phyloP scores from a whole-genome alignment of 2,329 filamentous ascomycete genomes.

The Microdochium trichocladiopsis region DNA sequence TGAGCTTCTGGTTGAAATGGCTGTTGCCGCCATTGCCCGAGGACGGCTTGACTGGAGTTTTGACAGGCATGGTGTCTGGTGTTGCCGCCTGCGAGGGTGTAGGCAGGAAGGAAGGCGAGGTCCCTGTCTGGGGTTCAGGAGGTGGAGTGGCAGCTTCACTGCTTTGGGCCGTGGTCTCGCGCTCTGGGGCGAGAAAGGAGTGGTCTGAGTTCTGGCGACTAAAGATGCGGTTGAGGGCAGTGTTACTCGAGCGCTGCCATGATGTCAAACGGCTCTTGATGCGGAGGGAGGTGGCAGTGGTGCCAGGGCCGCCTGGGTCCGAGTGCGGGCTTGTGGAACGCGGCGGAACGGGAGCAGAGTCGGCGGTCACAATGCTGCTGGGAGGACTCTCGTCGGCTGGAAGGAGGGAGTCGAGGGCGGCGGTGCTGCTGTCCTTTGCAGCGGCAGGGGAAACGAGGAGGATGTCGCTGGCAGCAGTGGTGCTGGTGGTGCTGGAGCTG shows the following conservation, averaged over 20 bases:
- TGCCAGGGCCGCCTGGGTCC: slow-evolving; percentile 9
- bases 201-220: background rate
- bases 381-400: background rate
- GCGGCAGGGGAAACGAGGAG: background rate
- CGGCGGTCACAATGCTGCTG: background rate
- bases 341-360: background rate
- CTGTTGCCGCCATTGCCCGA: slow-evolving; percentile 35
- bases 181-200: background rate
- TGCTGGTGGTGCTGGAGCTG: background rate
- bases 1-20: slow-evolving; percentile 62
- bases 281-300: slow-evolving; percentile 5
- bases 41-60: slow-evolving; percentile 33
- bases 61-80: slow-evolving; percentile 40
- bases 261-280: slow-evolving; percentile 23
- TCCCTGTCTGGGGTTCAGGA: slow-evolving; percentile 11
- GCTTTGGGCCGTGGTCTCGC: background rate
- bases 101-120: slow-evolving; percentile 6
- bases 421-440: background rate
- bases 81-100: slow-evolving; percentile 1
- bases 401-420: background rate
- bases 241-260: slow-evolving; percentile 19
- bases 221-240: background rate
- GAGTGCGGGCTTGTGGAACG: slow-evolving; percentile 1
- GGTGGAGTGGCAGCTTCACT: slow-evolving; percentile 3
- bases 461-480: background rate